These are phyloP conservation scores for Andrographis paniculata DNA, from an alignment of 305 asterid genomes.

Conservation along the genomic window DNA sequence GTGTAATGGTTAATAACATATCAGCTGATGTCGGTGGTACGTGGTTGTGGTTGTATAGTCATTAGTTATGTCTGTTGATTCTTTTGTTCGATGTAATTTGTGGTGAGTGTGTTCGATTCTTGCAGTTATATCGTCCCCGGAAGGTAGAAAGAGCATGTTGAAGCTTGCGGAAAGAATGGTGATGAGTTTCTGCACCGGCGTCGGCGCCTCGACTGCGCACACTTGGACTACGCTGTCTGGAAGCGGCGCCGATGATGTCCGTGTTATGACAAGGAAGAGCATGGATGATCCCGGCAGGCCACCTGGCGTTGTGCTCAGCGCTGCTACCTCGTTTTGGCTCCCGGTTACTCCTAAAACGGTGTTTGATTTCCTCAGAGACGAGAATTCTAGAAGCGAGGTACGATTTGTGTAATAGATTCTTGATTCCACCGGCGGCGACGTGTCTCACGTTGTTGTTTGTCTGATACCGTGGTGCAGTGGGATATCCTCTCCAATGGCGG, in stretches of 20 bases:
- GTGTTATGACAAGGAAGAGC: conserved; percentile 30
- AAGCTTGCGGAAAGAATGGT: conserved; percentile 41
- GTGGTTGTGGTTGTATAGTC: not conserved
- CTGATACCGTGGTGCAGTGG: conserved; percentile 33
- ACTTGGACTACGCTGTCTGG: conserved; percentile 33
- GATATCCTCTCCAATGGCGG: conserved; percentile 38
- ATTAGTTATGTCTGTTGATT: not conserved
- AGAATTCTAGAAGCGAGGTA: conserved; percentile 37
- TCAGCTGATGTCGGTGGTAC: conserved; percentile 75
- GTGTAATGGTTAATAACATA: conserved; percentile 72
- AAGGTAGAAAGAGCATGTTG: conserved; percentile 69
- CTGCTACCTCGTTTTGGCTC: conserved; percentile 40
- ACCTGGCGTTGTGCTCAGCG: conserved; percentile 25
- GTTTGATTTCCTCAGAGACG: conserved; percentile 30
- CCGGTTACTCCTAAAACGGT: conserved; percentile 28
- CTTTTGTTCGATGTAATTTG: too few relatives aligned
- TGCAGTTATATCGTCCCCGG: conserved; percentile 61
- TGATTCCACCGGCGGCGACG: conserved; percentile 17
- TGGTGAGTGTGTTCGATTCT: not conserved
- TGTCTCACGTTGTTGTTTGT: not conserved
- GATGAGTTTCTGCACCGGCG: conserved; percentile 23
- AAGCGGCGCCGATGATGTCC: conserved; percentile 32
- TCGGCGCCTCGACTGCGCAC: conserved; percentile 25
- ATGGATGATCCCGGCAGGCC: conserved; percentile 26
- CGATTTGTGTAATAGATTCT: too few relatives aligned